Evolutionary conservation across 495 filamentous ascomycete species (phyloP), one percentile per base, ranked within the genome.

Genomic region (Friedmanniomyces simplex): DNA sequence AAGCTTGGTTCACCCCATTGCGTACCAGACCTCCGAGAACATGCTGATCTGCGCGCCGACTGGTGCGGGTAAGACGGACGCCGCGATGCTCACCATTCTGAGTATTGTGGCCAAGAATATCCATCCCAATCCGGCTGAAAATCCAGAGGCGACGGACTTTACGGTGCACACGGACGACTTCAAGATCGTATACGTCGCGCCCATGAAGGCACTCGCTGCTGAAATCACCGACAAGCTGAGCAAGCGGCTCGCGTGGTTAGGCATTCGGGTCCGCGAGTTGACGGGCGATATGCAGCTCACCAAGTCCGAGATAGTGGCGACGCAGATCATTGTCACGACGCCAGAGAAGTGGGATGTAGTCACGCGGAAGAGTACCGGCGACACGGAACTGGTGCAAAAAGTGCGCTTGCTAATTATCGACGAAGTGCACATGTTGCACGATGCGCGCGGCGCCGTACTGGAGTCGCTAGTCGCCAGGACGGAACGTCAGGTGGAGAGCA

Each of bases 321-420:
- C 93, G 1, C 94, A 99, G 70, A 91, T 99, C 56, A 96, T 99
- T 60, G 94, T 99, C 16, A 99, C 93, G 0, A 99, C 93, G 11
- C 93, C 93, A 50, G 93, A 99, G 69, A 99, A 99, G 75, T 99
- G 93, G 93, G 93, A 99, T 72, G 91, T 97, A 13, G 86, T 97
- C 32, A 99, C 93, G 11, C 78, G 93, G 43, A 99, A 97, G 70
- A 91, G 93, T 48, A 96, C 89, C 0, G 93, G 93, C 2, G 93
- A 99, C 67, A 97, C 94, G 6, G 94, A 96, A 67, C 79, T 99
- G 12, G 93, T 97, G 2, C 93, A 97, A 64, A 98, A 99, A 65
- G 93, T 99, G 12, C 82, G 93, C 18, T 74, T 99, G 28, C 79
- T 99, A 50, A 97, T 99, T 61, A 96, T 99, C 66, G 93, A 99